These are phyloP conservation scores for Saccharomycopsis sp. DNA, from an alignment of 805 yeast genomes.

Conservation along the genomic window DNA sequence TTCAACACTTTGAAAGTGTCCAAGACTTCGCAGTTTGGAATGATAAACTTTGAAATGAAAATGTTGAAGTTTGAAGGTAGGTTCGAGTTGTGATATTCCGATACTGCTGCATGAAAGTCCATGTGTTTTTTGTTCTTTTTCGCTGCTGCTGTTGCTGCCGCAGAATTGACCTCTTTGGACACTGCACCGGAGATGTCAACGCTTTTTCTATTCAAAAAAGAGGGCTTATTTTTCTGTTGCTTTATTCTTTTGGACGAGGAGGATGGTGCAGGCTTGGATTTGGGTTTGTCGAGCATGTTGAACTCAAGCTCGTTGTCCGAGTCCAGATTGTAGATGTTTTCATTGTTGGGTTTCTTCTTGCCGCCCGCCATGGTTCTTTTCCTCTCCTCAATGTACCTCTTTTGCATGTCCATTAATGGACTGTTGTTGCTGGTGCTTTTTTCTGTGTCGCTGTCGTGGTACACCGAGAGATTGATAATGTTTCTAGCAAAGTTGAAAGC, in stretches of 20 bases:
- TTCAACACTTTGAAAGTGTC: conserved; percentile 15
- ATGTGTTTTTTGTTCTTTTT: not conserved
- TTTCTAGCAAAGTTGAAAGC: conserved; percentile 14
- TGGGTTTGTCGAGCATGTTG: not conserved
- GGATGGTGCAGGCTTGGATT: not conserved
- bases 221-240: not conserved
- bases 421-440: not conserved
- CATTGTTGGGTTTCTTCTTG: not conserved
- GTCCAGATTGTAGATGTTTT: not conserved
- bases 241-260: not conserved
- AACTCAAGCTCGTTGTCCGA: not conserved
- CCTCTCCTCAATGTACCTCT: conserved; percentile 1
- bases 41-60: conserved; percentile 14
- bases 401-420: not conserved
- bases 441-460: conserved; percentile 15
- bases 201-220: not conserved
- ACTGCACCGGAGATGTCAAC: too few relatives aligned
- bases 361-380: not conserved
- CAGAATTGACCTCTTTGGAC: too few relatives aligned
- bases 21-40: conserved; percentile 20
- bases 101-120: too few relatives aligned
- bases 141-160: not conserved
- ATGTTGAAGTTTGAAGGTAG: conserved; percentile 12
- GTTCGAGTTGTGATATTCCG: conserved; percentile 10
- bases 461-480: conserved; percentile 17